A percentile compares a stretch with the other conserved stretches of the same genome.
Conservation (phyloP, 2,329 filamentous ascomycete species). For the Trichoderma cornu-damae region DNA sequence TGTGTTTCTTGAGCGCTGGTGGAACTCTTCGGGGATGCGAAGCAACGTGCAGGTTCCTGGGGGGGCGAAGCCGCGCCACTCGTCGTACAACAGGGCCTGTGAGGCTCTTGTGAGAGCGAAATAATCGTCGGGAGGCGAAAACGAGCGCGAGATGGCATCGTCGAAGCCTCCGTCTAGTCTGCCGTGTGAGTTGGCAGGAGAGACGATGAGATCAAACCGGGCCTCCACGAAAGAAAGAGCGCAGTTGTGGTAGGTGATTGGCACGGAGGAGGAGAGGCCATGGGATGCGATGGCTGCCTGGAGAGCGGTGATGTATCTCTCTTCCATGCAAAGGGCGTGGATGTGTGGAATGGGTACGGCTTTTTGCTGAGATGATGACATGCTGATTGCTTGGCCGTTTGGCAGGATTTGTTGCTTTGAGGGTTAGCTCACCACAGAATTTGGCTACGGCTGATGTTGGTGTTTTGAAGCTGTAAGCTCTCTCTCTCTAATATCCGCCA, state of each 20-base stretch:
- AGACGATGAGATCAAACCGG: slow-evolving; percentile 46
- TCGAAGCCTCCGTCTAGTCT: slow-evolving; percentile 52
- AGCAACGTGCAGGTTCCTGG: slow-evolving; percentile 48
- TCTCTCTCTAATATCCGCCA: background rate
- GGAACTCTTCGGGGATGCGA: slow-evolving; percentile 37
- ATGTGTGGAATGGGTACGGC: slow-evolving; percentile 18
- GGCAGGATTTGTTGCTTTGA: background rate
- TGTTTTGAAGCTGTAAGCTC: background rate
- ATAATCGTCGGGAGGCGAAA: slow-evolving; percentile 43
- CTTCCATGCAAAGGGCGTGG: slow-evolving; percentile 21
- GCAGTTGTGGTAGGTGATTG: slow-evolving; percentile 36
- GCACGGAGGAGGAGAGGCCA: slow-evolving; percentile 32
- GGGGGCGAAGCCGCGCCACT: slow-evolving; percentile 46
- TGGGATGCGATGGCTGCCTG: slow-evolving; percentile 29
- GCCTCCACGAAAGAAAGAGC: slow-evolving; percentile 36
- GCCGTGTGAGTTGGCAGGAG: slow-evolving; percentile 51
- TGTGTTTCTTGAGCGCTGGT: slow-evolving; percentile 30
- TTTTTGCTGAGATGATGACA: background rate
- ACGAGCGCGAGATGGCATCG: slow-evolving; percentile 47
- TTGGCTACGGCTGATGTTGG: background rate
- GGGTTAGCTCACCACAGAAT: background rate
- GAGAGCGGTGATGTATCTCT: slow-evolving; percentile 36
- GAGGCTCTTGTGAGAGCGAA: slow-evolving; percentile 42
- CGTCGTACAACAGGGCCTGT: slow-evolving; percentile 41
- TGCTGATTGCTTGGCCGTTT: background rate